Base-by-base conservation (phyloP, 371 early-diverging fungal species). In the Sporodiniella umbellata region DNA sequence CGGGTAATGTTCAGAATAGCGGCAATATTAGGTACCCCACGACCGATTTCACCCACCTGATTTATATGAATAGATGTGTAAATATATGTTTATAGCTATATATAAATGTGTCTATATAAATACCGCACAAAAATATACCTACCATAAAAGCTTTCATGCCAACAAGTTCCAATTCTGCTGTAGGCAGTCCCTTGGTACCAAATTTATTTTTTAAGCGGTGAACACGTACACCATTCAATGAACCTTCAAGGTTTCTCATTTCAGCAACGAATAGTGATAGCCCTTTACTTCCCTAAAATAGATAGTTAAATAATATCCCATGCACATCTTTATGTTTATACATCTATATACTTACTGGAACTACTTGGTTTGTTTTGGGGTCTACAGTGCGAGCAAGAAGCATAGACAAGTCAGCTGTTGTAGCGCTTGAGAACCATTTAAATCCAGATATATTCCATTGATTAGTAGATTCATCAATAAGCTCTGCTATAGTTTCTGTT, bases 381-480 rank as follows among this genome's bases (percentile, higher is more conserved):
- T 80, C 71, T 14, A 73, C 65, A 0, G 77, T 67, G 23, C 85
- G 69, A 22, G 88, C 86, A 17, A 86, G 64, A 4, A 84, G 69
- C 68, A 88, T 73, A 6, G 86, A 72, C 45, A 85, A 75, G 42
- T 86, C 78, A n/a, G 82, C 71, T 8, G 84, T 84, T 0, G 88
- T 88, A 2, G 86, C 86, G 38, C 79, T 79, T 3, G 82, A 82
- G 53, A 88, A 88, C 85, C 84, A 88, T 56, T 86, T 88, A 64
- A 84, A 85, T 0, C 88, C 88, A 23, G 65, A 68, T n/a, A 86
- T 53, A 6, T 54, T 57, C 78, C 82, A 84, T 8, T 54, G 51
- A 31, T 78, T 69, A n/a, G 48, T 44, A 3, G 50, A 51, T n/a
- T 45, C 43, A 24, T 75, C 68, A 10, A 69, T 19, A 43, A 69